A percentile compares a stretch with the other conserved stretches of the same genome.
Evolutionary conservation across 2,329 filamentous ascomycete genomes (phyloP).

Genomic region (Metarhizium brunneum): DNA sequence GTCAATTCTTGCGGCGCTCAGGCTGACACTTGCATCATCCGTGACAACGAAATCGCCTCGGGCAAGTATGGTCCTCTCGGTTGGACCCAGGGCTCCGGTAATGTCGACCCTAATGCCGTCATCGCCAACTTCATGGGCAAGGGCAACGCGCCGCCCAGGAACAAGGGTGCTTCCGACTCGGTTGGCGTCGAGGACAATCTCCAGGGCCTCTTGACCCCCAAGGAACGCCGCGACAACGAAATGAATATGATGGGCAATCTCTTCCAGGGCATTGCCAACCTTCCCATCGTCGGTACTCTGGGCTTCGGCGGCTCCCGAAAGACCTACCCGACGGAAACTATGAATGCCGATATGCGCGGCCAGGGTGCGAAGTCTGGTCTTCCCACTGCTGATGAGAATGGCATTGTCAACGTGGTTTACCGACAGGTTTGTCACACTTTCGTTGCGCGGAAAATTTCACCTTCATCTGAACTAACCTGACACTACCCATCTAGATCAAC

Average conservation of each 20-base stretch:
- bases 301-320: conserved; percentile 18
- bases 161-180: conserved; percentile 26
- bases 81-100: conserved; percentile 48
- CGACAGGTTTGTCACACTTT: conserved; percentile 27
- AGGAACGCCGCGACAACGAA: conserved; percentile 14
- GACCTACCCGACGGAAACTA: conserved; percentile 35
- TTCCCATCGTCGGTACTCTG: conserved; percentile 6
- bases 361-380: conserved; percentile 42
- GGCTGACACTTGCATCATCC: conserved; percentile 60
- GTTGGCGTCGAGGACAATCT: conserved; percentile 34
- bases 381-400: conserved; percentile 51
- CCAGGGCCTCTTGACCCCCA: conserved; percentile 12
- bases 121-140: conserved; percentile 50
- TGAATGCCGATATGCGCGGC: conserved; percentile 44
- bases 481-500: conserved; percentile 46
- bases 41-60: conserved; percentile 45
- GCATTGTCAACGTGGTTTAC: conserved; percentile 53
- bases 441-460: neutral
- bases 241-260: conserved; percentile 19
- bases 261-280: conserved; percentile 14
- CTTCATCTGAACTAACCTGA: neutral
- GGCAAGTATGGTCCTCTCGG: conserved; percentile 47
- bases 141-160: conserved; percentile 24
- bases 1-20: conserved; percentile 53
- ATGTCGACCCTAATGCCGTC: conserved; percentile 46